Base-by-base conservation (phyloP, 768 basidiomycete species). In the Coprinellus micaceus region DNA sequence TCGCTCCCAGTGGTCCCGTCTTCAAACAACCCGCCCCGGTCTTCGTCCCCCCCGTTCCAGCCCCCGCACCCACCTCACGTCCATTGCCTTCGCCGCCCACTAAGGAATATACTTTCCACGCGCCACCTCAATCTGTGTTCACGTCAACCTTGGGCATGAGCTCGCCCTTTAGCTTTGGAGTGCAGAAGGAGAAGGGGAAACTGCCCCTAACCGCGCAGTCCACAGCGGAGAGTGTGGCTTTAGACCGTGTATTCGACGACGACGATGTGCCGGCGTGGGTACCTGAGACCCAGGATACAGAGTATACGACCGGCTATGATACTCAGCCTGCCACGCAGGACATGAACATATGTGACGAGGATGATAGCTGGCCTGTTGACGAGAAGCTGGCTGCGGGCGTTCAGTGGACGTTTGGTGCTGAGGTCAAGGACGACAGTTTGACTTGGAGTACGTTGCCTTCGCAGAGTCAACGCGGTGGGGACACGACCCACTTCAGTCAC, bases 311-410 rank as follows among this genome's bases (percentile, higher is more conserved):
- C 17, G 63, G 59, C 30, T 66, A 68, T 40, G 69, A 67, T 15
- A 74, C 71, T 5, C 77, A 80, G 62, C 65, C 71, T 3, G 66
- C 66, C 2, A 33, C 33, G 6, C 65, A 58, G 49, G 59, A 57
- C 15, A 62, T 64, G 56, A 69, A 66, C 56, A 61, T 71, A 1
- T 65, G 77, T 47, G 79, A 84, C 52, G 82, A 84, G 45, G 84
- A 85, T 51, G 88, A 90, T 63, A 89, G 88, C 64, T 91, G 88
- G 88, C 86, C 85, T 10, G 70, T 88, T 25, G 82, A 87, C 39
- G 86, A 86, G 60, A 86, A 83, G 60, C 68, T 86, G 54, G 72
- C 79, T 0, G 74, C 75, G 37, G 77, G 74, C 10, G 74, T 80
- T 33, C 78, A 78, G 57, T 90, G 89, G 89, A 81, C 80, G 15